A percentile compares a stretch with the other conserved stretches of the same genome.
Conservation (phyloP, 2,329 filamentous ascomycete species). For the Torrubiella hemipterigena region DNA sequence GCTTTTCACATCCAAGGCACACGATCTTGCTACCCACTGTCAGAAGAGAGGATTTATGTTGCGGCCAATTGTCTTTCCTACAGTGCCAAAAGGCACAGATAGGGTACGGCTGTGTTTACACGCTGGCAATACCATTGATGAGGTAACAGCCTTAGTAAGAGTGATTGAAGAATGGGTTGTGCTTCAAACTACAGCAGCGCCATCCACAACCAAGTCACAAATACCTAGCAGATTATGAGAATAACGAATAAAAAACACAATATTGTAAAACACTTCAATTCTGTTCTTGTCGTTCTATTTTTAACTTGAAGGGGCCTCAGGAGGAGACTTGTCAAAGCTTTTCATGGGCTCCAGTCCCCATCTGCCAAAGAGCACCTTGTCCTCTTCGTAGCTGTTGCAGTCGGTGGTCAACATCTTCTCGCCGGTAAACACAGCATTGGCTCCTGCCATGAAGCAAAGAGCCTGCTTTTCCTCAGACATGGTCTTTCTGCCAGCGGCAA, state of each 20-base stretch:
- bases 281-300: not conserved
- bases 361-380: slow-evolving; percentile 67
- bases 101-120: slow-evolving; percentile 57
- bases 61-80: slow-evolving; percentile 55
- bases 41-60: slow-evolving; percentile 48
- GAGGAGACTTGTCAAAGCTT: slow-evolving; percentile 27
- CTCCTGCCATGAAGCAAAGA: slow-evolving; percentile 79
- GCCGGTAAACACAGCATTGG: slow-evolving; percentile 89
- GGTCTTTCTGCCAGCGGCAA: slow-evolving; percentile 73
- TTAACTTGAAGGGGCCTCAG: slow-evolving; percentile 2
- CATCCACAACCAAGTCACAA: too few relatives aligned
- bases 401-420: slow-evolving; percentile 94
- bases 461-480: slow-evolving; percentile 85
- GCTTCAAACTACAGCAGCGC: slow-evolving; percentile 1
- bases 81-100: slow-evolving; percentile 50
- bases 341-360: slow-evolving; percentile 77
- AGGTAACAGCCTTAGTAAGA: slow-evolving; percentile 41
- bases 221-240: too few relatives aligned
- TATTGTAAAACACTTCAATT: not conserved
- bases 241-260: too few relatives aligned
- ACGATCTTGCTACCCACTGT: slow-evolving; percentile 46
- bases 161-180: slow-evolving; percentile 35
- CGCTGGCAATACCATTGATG: slow-evolving; percentile 46
- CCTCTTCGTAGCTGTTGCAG: slow-evolving; percentile 84
- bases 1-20: slow-evolving; percentile 44